Conservation (phyloP, 768 basidiomycete species). For the Pisolithus sp. region DNA sequence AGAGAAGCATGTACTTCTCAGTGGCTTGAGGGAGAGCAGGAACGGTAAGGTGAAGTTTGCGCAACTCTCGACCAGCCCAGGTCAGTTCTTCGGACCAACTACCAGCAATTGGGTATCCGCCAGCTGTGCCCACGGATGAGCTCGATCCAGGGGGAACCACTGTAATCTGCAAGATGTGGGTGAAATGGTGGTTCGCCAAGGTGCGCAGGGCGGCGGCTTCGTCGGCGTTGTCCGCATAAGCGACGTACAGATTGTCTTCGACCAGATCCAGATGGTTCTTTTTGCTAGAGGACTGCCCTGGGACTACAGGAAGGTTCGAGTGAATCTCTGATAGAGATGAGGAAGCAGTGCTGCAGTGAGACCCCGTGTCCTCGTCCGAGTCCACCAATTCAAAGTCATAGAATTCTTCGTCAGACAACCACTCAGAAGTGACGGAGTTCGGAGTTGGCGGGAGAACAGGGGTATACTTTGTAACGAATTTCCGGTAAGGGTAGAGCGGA, state of each 20-base stretch:
- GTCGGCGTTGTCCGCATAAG: constrained; percentile 10
- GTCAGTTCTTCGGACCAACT: background rate
- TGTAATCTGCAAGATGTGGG: constrained; percentile 16
- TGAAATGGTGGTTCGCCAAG: constrained; percentile 9
- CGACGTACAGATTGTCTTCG: constrained; percentile 12
- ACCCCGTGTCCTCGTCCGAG: background rate
- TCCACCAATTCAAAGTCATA: background rate
- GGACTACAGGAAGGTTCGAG: background rate
- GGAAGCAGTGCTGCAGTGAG: background rate
- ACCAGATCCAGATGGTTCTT: constrained; percentile 9
- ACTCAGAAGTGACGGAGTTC: background rate
- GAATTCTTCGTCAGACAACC: background rate
- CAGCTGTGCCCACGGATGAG: background rate
- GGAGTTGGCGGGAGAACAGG: background rate
- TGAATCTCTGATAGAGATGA: no score
- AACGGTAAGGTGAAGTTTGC: constrained; percentile 2
- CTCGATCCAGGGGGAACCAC: background rate
- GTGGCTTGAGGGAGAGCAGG: background rate
- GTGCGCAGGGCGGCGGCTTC: constrained; percentile 8
- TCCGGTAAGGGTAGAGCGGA: background rate
- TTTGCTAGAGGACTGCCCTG: background rate
- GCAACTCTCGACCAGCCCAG: background rate
- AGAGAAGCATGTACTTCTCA: constrained; percentile 19
- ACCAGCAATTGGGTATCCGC: background rate
- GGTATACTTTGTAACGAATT: background rate